A percentile compares a stretch with the other conserved stretches of the same genome.
Conservation (phyloP, 2,329 filamentous ascomycete genomes). For the Phyllosticta citriasiana region DNA sequence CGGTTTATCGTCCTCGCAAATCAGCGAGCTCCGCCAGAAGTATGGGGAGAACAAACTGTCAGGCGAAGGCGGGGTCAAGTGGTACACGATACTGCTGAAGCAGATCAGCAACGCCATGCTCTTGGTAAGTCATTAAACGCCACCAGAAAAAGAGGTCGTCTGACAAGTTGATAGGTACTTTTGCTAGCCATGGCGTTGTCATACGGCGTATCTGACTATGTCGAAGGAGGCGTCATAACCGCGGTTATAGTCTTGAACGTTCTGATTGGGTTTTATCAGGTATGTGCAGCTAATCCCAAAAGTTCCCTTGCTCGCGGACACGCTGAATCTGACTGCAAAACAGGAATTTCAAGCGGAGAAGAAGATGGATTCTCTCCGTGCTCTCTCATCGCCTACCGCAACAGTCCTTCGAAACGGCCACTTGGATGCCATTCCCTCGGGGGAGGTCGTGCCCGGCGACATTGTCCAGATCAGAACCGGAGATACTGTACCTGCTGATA, state of each 20-base stretch:
- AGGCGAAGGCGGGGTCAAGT: constrained; percentile 15
- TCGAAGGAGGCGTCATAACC: constrained; percentile 54
- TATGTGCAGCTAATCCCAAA: neutral
- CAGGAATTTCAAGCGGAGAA: constrained; percentile 36
- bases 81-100: constrained; percentile 20
- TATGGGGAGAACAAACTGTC: constrained; percentile 18
- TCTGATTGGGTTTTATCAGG: constrained; percentile 44
- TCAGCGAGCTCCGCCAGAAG: constrained; percentile 10
- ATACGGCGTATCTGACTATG: constrained; percentile 55
- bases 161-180: constrained; percentile 47
- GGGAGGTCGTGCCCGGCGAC: constrained; percentile 30
- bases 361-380: constrained; percentile 32
- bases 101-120: constrained; percentile 30
- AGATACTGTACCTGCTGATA: constrained; percentile 57
- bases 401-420: constrained; percentile 27
- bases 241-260: constrained; percentile 60
- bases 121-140: constrained; percentile 15
- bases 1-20: constrained; percentile 12
- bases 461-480: constrained; percentile 36
- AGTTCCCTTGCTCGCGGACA: constrained; percentile 17
- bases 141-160: neutral
- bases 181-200: constrained; percentile 61
- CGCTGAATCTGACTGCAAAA: constrained; percentile 32
- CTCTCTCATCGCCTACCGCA: constrained; percentile 29
- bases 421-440: constrained; percentile 26